phyloP scores from a whole-genome alignment of 2,329 filamentous ascomycete genomes.

The Calonectria pseudoturangicola region DNA sequence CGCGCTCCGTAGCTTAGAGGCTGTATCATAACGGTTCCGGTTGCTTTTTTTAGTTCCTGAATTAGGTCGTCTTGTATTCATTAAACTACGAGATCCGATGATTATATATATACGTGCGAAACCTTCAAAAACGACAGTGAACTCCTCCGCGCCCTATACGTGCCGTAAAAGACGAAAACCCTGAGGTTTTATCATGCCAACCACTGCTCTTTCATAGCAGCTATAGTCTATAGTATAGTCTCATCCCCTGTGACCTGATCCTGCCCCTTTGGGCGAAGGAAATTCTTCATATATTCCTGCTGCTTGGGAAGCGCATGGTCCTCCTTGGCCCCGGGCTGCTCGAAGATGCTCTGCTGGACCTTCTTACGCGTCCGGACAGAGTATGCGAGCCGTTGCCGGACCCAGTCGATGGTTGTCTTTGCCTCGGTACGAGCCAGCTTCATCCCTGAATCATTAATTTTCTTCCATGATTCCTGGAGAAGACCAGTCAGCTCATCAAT shows the following conservation, averaged over 20 bases:
- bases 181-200: background rate
- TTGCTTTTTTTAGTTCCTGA: slow-evolving; percentile 50
- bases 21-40: slow-evolving; percentile 58
- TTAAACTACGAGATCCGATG: slow-evolving; percentile 49
- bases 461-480: slow-evolving; percentile 74
- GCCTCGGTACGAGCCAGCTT: slow-evolving; percentile 83
- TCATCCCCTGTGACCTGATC: background rate
- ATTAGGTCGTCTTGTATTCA: slow-evolving; percentile 52
- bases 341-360: slow-evolving; percentile 72
- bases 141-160: background rate
- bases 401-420: slow-evolving; percentile 83
- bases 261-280: slow-evolving; percentile 57
- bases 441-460: slow-evolving; percentile 85
- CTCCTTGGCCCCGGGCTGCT: slow-evolving; percentile 59
- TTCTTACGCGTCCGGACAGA: slow-evolving; percentile 79
- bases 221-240: background rate
- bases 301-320: slow-evolving; percentile 65
- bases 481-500: slow-evolving; percentile 79
- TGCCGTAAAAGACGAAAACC: background rate
- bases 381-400: slow-evolving; percentile 84
- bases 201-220: background rate
- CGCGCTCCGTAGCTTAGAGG: slow-evolving; percentile 59
- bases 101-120: slow-evolving; percentile 25
- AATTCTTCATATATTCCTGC: slow-evolving; percentile 71
- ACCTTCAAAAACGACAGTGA: slow-evolving; percentile 7